Percentiles rank a stretch among this genome's conserved stretches.
Conservation (phyloP, 2,329 filamentous ascomycete genomes). For the Beauveria sp. region DNA sequence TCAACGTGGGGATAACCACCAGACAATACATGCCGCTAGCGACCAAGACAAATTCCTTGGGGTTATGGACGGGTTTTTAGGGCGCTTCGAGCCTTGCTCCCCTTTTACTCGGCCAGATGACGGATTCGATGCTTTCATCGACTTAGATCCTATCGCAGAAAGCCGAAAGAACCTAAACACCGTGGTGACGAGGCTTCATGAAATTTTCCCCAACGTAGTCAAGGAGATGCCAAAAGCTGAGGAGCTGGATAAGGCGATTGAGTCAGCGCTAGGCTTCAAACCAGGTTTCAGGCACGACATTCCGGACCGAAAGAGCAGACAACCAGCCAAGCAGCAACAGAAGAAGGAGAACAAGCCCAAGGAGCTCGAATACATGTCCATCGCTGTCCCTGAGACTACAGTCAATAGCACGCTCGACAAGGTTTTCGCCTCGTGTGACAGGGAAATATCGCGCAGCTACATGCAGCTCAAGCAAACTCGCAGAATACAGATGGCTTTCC, state of each 20-base stretch:
- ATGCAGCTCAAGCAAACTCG: slow-evolving; percentile 63
- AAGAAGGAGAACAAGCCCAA: slow-evolving; percentile 34
- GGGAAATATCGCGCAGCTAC: slow-evolving; percentile 53
- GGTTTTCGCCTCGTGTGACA: slow-evolving; percentile 51
- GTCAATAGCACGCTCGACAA: slow-evolving; percentile 54
- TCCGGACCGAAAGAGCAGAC: slow-evolving; percentile 40
- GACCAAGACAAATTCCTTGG: slow-evolving; percentile 65
- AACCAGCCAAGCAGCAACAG: slow-evolving; percentile 22
- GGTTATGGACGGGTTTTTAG: slow-evolving; percentile 93
- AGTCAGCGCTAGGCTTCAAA: slow-evolving; percentile 65
- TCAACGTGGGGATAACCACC: slow-evolving; percentile 86
- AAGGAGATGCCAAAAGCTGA: slow-evolving; percentile 60
- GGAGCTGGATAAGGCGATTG: slow-evolving; percentile 73
- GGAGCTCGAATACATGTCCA: slow-evolving; percentile 48
- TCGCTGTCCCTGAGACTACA: slow-evolving; percentile 36
- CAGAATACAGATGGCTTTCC: slow-evolving; percentile 78
- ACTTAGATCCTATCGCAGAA: slow-evolving; percentile 69
- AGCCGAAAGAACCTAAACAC: slow-evolving; percentile 82
- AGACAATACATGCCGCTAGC: slow-evolving; percentile 86
- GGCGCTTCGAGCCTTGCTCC: slow-evolving; percentile 74
- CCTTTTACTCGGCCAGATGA: slow-evolving; percentile 62
- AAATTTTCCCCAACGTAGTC: slow-evolving; percentile 71
- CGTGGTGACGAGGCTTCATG: slow-evolving; percentile 62
- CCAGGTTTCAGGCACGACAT: slow-evolving; percentile 72
- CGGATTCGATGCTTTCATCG: slow-evolving; percentile 75